phyloP scores from a whole-genome alignment of 148 eudicot genomes.

The Linanthus parryae region DNA sequence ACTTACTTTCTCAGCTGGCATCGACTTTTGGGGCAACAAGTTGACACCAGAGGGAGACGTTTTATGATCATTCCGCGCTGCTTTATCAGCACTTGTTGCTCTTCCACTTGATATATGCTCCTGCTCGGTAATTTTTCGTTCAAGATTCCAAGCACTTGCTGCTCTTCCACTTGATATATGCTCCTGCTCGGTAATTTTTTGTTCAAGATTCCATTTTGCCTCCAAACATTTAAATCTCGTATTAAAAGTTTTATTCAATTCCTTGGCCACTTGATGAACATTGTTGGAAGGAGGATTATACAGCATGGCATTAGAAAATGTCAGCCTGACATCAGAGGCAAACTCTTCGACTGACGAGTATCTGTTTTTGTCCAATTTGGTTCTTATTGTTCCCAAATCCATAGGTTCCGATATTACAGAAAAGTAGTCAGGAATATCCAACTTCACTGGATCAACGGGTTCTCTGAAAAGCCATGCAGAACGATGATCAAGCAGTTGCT shows the following conservation, averaged over 20 bases:
- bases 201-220: slow-evolving; percentile 21
- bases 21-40: slow-evolving; percentile 10
- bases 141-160: slow-evolving; percentile 17
- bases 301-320: slow-evolving; percentile 80
- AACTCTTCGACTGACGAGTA: slow-evolving; percentile 53
- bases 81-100: slow-evolving; percentile 2
- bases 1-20: slow-evolving; percentile 31
- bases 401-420: slow-evolving; percentile 62
- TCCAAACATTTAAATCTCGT: slow-evolving; percentile 48
- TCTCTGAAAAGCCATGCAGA: slow-evolving; percentile 32
- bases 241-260: slow-evolving; percentile 34
- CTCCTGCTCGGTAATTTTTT: slow-evolving; percentile 9
- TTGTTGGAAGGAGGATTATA: slow-evolving; percentile 60
- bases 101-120: slow-evolving; percentile 3
- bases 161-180: not conserved
- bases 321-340: slow-evolving; percentile 68
- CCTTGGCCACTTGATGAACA: slow-evolving; percentile 49
- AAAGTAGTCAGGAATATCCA: slow-evolving; percentile 65
- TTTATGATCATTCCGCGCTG: not conserved
- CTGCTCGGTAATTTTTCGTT: slow-evolving; percentile 11
- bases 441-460: slow-evolving; percentile 64
- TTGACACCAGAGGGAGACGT: slow-evolving; percentile 4
- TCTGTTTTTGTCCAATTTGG: slow-evolving; percentile 33
- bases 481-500: slow-evolving; percentile 39
- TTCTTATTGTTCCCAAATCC: slow-evolving; percentile 84